Evolutionary conservation across 768 basidiomycete species (phyloP).

Genomic region (Lyophyllum decastes): DNA sequence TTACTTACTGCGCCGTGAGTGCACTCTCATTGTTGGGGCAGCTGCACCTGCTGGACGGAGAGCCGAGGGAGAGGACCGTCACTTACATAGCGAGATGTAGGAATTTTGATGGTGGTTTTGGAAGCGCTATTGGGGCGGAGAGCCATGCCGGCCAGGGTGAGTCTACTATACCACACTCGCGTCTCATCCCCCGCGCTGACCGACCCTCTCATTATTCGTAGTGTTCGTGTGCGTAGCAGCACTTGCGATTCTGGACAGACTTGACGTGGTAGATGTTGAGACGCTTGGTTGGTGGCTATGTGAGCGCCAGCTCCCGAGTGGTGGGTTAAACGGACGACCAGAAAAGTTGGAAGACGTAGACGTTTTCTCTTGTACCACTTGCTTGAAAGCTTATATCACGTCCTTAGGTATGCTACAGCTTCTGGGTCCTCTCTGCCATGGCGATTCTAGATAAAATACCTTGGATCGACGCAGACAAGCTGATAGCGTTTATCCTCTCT

Average conservation of each 20-base stretch:
- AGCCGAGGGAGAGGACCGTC: constrained; percentile 65
- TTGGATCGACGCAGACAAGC: constrained; percentile 87
- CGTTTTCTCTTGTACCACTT: constrained; percentile 9
- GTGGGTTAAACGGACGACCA: constrained; percentile 95
- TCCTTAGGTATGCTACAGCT: constrained; percentile 90
- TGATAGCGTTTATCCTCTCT: constrained; percentile 81
- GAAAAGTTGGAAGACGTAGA: constrained; percentile 95
- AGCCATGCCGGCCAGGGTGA: constrained; percentile 91
- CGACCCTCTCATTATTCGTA: constrained; percentile 26
- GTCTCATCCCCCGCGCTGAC: background rate
- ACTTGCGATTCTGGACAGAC: constrained; percentile 80
- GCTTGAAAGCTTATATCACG: too few relatives aligned
- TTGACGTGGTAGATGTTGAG: constrained; percentile 80
- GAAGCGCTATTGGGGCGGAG: constrained; percentile 81
- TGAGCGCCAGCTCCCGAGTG: constrained; percentile 90
- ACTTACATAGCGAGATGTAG: constrained; percentile 74
- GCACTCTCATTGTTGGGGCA: constrained; percentile 81
- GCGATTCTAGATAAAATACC: constrained; percentile 79
- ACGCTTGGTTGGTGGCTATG: constrained; percentile 91
- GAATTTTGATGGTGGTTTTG: constrained; percentile 98
- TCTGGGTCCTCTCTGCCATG: constrained; percentile 91
- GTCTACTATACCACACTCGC: constrained; percentile 1
- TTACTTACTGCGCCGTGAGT: constrained; percentile 84
- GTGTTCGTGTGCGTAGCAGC: constrained; percentile 91
- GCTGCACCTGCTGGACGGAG: constrained; percentile 66